Conservation (phyloP, 805 yeast genomes). For the Sugiyamaella floridensis region DNA sequence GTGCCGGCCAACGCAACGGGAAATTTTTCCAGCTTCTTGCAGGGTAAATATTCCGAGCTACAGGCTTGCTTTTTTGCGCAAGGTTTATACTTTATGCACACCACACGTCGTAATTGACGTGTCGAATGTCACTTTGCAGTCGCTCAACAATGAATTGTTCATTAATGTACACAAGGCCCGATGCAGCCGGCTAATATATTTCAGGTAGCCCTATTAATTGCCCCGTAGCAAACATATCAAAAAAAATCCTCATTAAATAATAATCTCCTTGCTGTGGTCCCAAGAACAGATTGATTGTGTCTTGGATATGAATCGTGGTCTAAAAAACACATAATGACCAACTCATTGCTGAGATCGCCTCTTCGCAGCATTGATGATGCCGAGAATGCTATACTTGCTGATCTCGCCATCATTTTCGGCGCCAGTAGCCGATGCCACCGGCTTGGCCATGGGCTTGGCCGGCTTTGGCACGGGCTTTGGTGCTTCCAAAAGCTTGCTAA, state of each 20-base stretch:
- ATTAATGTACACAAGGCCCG: too few relatives aligned
- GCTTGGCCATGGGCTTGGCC: neutral
- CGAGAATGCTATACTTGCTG: slow-evolving; percentile 18
- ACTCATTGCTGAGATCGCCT: slow-evolving; percentile 5
- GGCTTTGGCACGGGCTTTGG: neutral
- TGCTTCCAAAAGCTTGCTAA: neutral
- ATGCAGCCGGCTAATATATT: too few relatives aligned
- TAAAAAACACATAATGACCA: neutral
- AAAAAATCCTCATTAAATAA: too few relatives aligned
- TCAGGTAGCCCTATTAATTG: too few relatives aligned
- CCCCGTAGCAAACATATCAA: too few relatives aligned
- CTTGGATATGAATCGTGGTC: too few relatives aligned
- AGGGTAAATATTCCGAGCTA: neutral
- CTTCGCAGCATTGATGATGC: slow-evolving; percentile 18
- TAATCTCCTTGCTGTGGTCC: too few relatives aligned
- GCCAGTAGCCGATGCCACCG: too few relatives aligned
- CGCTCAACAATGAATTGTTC: too few relatives aligned
- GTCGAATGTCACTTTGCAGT: too few relatives aligned
- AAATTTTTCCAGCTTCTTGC: neutral
- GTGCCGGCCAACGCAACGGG: neutral
- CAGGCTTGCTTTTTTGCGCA: neutral
- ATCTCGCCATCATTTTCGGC: slow-evolving; percentile 7
- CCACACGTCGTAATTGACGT: too few relatives aligned
- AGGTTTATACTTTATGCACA: neutral
- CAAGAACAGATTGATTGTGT: too few relatives aligned